Base-by-base conservation (phyloP, 805 yeast genomes). In the Gaillardinia entomophila region DNA sequence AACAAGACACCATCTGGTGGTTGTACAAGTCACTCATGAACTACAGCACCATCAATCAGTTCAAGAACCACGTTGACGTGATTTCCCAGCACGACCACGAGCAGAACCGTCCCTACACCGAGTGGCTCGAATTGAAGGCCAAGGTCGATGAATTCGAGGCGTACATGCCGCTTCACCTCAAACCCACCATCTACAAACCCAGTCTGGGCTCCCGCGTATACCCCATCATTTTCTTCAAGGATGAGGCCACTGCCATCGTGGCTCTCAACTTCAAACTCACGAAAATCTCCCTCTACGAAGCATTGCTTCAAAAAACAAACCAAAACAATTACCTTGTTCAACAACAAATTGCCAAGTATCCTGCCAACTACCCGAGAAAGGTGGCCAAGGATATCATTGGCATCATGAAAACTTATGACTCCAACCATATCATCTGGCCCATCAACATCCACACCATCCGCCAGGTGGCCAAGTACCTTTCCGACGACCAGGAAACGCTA, bases 341-440 rank as follows among this genome's bases (percentile, higher is more conserved):
- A 28, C 43, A 37, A 11, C 55, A 58, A 18, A 29, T 48, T 10
- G 40, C 38, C 3, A 45, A 46, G 23, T 55, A 49, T 36, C 55
- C 64, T 1, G 32, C 45, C 2, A 46, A 52, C 19, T 55, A 50
- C 34, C 37, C 43, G 6, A 50, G 51, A 20, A 45, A 48, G 12
- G 28, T 59, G 13, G 58, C 68, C 14, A 51, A 50, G 33, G 68
- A 63, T 23, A 47, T 62, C 6, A 48, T 63, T 24, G 71, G 70
- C 2, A 61, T 64, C 19, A 37, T 64, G 42, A 51, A 50, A 32
- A 58, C 68, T 2, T 65, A 64, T 34, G 66, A 62, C 24, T 34
- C 46, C 11, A 62, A 58, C 36, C 25, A 48, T 24, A 34, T 38
- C 19, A 43, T 64, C 19, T 62, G 68, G 68, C 53, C 67, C 1